Percentiles rank a stretch among this genome's conserved stretches.
These are phyloP conservation scores for Aspergillus ostianus DNA, from an alignment of 495 filamentous ascomycete genomes.

Conservation along the genomic window DNA sequence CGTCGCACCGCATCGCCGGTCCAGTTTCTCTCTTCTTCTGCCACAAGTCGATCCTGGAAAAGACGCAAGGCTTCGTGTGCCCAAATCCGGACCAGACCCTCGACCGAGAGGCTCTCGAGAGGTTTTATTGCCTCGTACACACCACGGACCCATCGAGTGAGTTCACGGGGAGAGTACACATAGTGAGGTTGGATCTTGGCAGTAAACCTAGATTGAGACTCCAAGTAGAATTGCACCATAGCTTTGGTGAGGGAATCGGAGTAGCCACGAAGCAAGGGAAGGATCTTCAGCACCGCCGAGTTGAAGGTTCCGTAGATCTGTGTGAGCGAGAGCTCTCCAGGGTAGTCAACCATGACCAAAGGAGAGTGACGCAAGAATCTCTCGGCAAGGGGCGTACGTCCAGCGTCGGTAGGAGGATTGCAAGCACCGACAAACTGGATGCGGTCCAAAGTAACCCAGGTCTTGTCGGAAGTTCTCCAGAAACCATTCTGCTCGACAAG, in stretches of 20 bases:
- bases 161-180: constrained; percentile 96
- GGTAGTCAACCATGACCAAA: constrained; percentile 98
- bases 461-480: constrained; percentile 96
- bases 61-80: constrained; percentile 93
- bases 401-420: constrained; percentile 98
- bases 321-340: constrained; percentile 85
- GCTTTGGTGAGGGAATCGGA: constrained; percentile 91
- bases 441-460: constrained; percentile 94
- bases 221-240: constrained; percentile 95
- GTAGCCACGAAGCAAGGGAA: constrained; percentile 92
- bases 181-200: constrained; percentile 97
- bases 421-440: constrained; percentile 99
- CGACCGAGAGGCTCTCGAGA: constrained; percentile 79
- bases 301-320: constrained; percentile 99
- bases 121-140: constrained; percentile 95
- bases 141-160: constrained; percentile 95
- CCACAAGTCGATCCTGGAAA: constrained; percentile 94
- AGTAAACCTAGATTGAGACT: constrained; percentile 91
- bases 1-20: constrained; percentile 79
- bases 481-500: constrained; percentile 98
- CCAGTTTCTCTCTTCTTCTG: constrained; percentile 93
- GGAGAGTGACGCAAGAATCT: constrained; percentile 94
- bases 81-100: constrained; percentile 96
- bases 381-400: constrained; percentile 88
- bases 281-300: constrained; percentile 91